A percentile compares a stretch with the other conserved stretches of the same genome.
Evolutionary conservation across 2,329 filamentous ascomycete genomes (phyloP).

Genomic region (Neopestalotiopsis sp.): DNA sequence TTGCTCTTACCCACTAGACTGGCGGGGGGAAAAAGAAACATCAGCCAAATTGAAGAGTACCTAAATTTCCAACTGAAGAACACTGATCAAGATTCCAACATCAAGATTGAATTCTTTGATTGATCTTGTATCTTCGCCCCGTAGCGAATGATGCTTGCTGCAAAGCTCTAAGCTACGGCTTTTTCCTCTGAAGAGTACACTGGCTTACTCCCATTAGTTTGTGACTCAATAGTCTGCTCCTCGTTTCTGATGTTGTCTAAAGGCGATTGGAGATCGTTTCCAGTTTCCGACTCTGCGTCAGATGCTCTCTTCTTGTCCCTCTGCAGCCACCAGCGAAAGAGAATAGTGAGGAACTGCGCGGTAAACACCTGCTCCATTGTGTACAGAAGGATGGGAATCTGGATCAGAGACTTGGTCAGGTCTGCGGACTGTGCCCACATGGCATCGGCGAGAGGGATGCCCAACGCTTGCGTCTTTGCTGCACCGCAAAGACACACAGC

Average conservation of each 20-base stretch:
- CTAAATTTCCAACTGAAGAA: too few species aligned
- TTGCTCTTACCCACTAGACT: too few species aligned
- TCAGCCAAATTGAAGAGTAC: too few species aligned
- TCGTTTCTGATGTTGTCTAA: background rate
- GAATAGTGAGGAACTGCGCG: slow-evolving; percentile 38
- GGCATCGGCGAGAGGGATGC: slow-evolving; percentile 70
- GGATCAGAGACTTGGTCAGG: slow-evolving; percentile 61
- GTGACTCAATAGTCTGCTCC: background rate
- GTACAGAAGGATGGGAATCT: slow-evolving; percentile 69
- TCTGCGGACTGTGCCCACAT: slow-evolving; percentile 68
- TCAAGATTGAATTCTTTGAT: too few species aligned
- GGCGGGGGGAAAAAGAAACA: too few species aligned
- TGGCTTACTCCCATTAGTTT: background rate
- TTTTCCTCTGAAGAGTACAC: background rate
- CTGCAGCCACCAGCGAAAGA: slow-evolving; percentile 53
- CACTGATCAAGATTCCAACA: too few species aligned
- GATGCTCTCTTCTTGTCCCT: slow-evolving; percentile 31
- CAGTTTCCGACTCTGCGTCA: slow-evolving; percentile 28
- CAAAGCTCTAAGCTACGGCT: background rate
- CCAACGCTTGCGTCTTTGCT: slow-evolving; percentile 74
- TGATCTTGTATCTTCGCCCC: too few species aligned
- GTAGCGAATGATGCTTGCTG: background rate
- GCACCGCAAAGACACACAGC: slow-evolving; percentile 77
- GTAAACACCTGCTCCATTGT: slow-evolving; percentile 59
- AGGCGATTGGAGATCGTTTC: background rate